Evolutionary conservation across 768 basidiomycete species (phyloP).

Genomic region (Suillus sp.): DNA sequence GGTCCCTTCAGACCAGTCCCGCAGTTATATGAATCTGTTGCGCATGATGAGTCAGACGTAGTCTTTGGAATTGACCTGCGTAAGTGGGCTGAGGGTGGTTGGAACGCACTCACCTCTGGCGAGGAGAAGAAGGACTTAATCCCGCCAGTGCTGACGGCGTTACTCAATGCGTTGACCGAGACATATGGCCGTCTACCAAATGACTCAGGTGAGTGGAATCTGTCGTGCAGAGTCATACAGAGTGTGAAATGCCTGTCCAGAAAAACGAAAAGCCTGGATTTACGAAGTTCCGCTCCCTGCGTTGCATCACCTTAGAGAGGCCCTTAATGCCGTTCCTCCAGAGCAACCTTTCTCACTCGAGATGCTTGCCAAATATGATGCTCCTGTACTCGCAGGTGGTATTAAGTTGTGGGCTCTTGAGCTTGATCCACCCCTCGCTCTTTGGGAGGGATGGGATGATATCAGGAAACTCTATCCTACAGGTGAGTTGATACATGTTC

Average conservation of each 20-base stretch:
- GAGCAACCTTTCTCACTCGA: conserved; percentile 49
- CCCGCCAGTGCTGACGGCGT: conserved; percentile 71
- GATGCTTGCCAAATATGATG: conserved; percentile 74
- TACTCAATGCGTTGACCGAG: conserved; percentile 64
- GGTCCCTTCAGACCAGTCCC: conserved; percentile 89
- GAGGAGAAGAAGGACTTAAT: conserved; percentile 62
- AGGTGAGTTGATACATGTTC: conserved; percentile 34
- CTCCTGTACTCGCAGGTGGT: conserved; percentile 81
- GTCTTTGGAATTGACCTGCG: conserved; percentile 91
- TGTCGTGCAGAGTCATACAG: not conserved
- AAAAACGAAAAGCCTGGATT: conserved; percentile 90
- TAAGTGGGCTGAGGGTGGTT: conserved; percentile 87
- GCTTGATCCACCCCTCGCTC: conserved; percentile 79
- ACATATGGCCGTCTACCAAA: conserved; percentile 61
- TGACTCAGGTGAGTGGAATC: conserved; percentile 57
- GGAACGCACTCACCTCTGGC: conserved; percentile 56
- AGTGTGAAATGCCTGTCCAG: conserved; percentile 37
- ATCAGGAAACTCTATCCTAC: conserved; percentile 83
- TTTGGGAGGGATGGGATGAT: conserved; percentile 93
- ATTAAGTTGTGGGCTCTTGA: conserved; percentile 93
- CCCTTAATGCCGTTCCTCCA: conserved; percentile 70
- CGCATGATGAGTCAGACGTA: conserved; percentile 82
- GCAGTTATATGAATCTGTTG: conserved; percentile 83
- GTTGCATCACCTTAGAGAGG: conserved; percentile 84
- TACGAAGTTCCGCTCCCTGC: conserved; percentile 88